These are phyloP conservation scores for Cladosporium oxysporum DNA, from an alignment of 2,329 filamentous ascomycete species.

Conservation along the genomic window DNA sequence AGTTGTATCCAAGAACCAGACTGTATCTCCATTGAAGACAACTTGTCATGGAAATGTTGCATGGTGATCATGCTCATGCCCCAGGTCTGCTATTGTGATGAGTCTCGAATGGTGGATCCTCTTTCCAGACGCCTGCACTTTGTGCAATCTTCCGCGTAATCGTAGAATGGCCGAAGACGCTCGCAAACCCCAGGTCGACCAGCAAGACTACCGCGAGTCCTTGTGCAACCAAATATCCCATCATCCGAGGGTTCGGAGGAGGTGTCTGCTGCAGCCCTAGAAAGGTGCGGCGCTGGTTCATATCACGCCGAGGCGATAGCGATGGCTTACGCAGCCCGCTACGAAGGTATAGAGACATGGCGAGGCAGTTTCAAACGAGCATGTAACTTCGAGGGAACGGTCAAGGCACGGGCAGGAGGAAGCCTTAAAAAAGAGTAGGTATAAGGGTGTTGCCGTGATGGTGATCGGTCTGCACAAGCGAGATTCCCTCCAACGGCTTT, in stretches of 20 bases:
- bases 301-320: neutral
- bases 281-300: constrained; percentile 32
- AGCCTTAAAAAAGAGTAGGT: neutral
- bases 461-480: constrained; percentile 2
- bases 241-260: constrained; percentile 32
- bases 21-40: neutral
- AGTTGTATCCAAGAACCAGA: neutral
- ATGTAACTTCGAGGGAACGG: neutral
- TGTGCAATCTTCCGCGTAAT: constrained; percentile 31
- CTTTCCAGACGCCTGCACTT: constrained; percentile 33
- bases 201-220: constrained; percentile 38
- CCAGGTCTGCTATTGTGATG: constrained; percentile 20
- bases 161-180: constrained; percentile 26
- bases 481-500: neutral
- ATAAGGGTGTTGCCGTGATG: neutral
- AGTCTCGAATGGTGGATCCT: constrained; percentile 27
- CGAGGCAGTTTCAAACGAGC: neutral
- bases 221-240: constrained; percentile 38
- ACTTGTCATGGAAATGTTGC: neutral
- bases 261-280: constrained; percentile 35
- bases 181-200: constrained; percentile 32
- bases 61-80: neutral
- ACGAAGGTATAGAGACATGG: neutral
- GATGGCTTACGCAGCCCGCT: constrained; percentile 6
- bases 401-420: neutral